Evolutionary conservation across 805 yeast genomes (phyloP), one percentile per base, ranked within the genome.

Genomic region (Jamesozyma hellenica): DNA sequence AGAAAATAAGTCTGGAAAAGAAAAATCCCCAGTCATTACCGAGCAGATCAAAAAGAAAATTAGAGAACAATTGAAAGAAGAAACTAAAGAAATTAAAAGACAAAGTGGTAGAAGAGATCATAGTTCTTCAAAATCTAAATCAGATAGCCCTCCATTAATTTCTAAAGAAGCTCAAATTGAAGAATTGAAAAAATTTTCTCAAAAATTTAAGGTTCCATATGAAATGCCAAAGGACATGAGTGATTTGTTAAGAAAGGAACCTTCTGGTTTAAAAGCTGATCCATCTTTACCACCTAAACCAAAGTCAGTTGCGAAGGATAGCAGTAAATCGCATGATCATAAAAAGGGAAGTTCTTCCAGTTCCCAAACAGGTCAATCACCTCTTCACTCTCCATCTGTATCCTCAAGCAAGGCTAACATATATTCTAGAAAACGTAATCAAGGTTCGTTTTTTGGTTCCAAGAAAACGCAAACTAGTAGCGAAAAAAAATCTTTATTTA

Each of bases 141-240:
- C 42, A n/a, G 31, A 16, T 18, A 39, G 41, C 10, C 42, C 44
- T 17, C 25, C 36, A 29, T 33, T 35, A 27, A 41, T 29, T 7
- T 31, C 44, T 6, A 71, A 77, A 55, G 60, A 76, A 55, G 73
- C 75, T 45, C 86, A 80, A 55, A 71, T 82, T 46, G 78, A 78
- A 46, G 74, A 83, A 10, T 66, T 85, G 41, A 77, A 75, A 46
- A 84, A 82, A 53, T 87, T 88, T 55, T 75, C 94, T 30, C 85
- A 83, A 36, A 82, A 75, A 49, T 83, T 85, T 61, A 84, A 84
- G 60, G 74, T 87, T 25, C 82, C 81, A 2, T 74, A 74, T 28
- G 65, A 65, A 36, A 61, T 67, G 46, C 90, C 94, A 17, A 59
- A 51, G 21, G 63, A 58, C 35, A 53, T 58, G 52, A 52, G 50